Conservation (phyloP, 2,329 filamentous ascomycete genomes). For the Fusarium nygamai region DNA sequence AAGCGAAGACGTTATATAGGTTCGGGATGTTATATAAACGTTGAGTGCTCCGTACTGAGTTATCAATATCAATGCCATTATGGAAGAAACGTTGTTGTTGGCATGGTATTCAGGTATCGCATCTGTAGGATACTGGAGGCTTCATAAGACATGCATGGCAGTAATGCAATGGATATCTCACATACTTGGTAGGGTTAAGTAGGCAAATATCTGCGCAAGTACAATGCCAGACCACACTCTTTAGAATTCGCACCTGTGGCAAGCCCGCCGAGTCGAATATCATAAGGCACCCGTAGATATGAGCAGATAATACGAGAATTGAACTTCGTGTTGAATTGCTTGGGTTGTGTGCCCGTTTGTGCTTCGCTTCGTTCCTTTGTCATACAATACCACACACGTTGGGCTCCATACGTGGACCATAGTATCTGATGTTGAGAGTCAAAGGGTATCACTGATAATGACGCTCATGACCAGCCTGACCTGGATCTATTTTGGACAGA, state of each 20-base stretch:
- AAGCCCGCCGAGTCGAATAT: neutral
- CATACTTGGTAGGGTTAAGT: neutral
- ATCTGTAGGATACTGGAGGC: neutral
- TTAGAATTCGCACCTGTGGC: neutral
- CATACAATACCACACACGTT: neutral
- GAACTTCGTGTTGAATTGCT: conserved; percentile 4
- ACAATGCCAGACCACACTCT: conserved; percentile 2
- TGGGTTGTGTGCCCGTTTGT: conserved; percentile 6
- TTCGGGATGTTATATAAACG: neutral
- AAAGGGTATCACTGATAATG: neutral
- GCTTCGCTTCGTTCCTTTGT: conserved; percentile 13
- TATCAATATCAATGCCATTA: neutral
- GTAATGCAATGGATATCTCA: conserved; percentile 26
- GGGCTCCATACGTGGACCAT: neutral
- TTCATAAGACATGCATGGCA: conserved; percentile 9
- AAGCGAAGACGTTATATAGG: conserved; percentile 9
- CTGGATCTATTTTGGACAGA: neutral
- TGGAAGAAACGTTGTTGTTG: neutral
- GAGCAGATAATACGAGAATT: conserved; percentile 9
- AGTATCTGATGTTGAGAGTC: conserved; percentile 9
- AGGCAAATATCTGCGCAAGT: neutral
- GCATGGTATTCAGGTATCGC: neutral
- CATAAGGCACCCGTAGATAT: neutral
- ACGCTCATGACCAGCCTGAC: conserved; percentile 8
- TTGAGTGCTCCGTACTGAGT: neutral